phyloP scores from a whole-genome alignment of 768 basidiomycete species.

The Leccinum sublutescens region DNA sequence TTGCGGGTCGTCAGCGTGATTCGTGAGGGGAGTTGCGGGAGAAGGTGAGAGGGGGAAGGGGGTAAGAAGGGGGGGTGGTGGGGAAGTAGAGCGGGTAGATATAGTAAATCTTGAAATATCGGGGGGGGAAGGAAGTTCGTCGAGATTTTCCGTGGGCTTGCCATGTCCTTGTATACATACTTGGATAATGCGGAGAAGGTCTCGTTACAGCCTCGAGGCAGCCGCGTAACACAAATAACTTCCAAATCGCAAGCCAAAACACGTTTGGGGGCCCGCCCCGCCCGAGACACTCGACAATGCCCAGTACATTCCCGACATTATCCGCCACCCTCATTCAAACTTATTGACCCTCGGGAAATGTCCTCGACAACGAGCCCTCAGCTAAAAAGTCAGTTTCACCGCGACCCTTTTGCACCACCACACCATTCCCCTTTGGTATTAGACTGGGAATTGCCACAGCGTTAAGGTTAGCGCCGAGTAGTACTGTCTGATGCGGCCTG shows the following conservation, averaged over 20 bases:
- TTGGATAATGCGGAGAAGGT: constrained; percentile 27
- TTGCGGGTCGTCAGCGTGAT: constrained; percentile 30
- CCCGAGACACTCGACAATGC: constrained; percentile 9
- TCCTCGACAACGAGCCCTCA: constrained; percentile 1
- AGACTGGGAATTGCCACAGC: constrained; percentile 12
- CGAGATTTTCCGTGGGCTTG: constrained; percentile 22
- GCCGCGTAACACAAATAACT: constrained; percentile 10
- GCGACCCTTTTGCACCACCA: constrained; percentile 3
- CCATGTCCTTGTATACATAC: constrained; percentile 24
- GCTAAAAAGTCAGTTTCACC: constrained; percentile 9
- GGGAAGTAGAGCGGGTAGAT: constrained; percentile 17
- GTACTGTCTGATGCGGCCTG: constrained; percentile 22
- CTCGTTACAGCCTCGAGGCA: constrained; percentile 30
- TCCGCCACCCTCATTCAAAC: background rate
- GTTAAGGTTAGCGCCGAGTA: constrained; percentile 13
- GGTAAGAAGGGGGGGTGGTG: background rate
- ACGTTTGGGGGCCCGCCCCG: background rate
- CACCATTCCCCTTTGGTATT: constrained; percentile 13
- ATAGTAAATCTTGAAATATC: constrained; percentile 5
- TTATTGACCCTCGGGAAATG: background rate
- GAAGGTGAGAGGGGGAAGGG: constrained; percentile 1
- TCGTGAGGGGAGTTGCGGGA: constrained; percentile 26
- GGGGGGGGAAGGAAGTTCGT: constrained; percentile 2
- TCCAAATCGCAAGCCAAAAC: background rate
- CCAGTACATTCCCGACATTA: background rate